Evolutionary conservation across 495 filamentous ascomycete species (phyloP).

Genomic region (Tuber microsphaerosporum): DNA sequence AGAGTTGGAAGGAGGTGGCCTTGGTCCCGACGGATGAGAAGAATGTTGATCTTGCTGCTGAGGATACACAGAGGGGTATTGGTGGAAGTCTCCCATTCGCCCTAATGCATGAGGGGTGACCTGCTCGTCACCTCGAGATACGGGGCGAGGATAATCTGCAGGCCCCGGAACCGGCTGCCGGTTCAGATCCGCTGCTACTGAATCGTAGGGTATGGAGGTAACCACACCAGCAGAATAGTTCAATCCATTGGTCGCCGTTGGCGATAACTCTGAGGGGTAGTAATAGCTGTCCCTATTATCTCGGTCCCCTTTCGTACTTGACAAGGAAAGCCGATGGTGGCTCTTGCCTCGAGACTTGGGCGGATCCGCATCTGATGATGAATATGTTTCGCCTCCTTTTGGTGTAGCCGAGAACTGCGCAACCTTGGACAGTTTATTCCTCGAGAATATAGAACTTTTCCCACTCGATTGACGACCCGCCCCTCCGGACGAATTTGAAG

Average conservation of each 20-base stretch:
- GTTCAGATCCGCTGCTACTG: slow-evolving; percentile 55
- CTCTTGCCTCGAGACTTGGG: slow-evolving; percentile 30
- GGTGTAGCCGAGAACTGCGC: slow-evolving; percentile 28
- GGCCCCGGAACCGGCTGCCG: slow-evolving; percentile 56
- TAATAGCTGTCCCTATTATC: slow-evolving; percentile 27
- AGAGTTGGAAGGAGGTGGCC: slow-evolving; percentile 56
- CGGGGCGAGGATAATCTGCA: slow-evolving; percentile 55
- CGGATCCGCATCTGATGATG: slow-evolving; percentile 21
- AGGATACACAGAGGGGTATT: slow-evolving; percentile 72
- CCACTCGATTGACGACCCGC: slow-evolving; percentile 28
- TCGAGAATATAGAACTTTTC: slow-evolving; percentile 39
- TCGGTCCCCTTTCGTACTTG: slow-evolving; percentile 28
- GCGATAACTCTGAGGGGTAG: slow-evolving; percentile 43
- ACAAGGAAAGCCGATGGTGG: slow-evolving; percentile 35
- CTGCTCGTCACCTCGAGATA: slow-evolving; percentile 60
- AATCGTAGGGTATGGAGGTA: slow-evolving; percentile 84
- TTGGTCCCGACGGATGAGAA: slow-evolving; percentile 58
- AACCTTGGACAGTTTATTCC: slow-evolving; percentile 37
- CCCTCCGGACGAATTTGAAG: slow-evolving; percentile 26
- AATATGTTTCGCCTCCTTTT: slow-evolving; percentile 22
- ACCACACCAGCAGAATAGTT: slow-evolving; percentile 78
- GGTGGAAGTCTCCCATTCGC: slow-evolving; percentile 68
- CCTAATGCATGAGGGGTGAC: slow-evolving; percentile 37
- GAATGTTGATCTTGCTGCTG: slow-evolving; percentile 37
- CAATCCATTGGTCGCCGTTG: slow-evolving; percentile 50